Conservation (phyloP, 179 eudicot species). For the Actinidia chinensis region DNA sequence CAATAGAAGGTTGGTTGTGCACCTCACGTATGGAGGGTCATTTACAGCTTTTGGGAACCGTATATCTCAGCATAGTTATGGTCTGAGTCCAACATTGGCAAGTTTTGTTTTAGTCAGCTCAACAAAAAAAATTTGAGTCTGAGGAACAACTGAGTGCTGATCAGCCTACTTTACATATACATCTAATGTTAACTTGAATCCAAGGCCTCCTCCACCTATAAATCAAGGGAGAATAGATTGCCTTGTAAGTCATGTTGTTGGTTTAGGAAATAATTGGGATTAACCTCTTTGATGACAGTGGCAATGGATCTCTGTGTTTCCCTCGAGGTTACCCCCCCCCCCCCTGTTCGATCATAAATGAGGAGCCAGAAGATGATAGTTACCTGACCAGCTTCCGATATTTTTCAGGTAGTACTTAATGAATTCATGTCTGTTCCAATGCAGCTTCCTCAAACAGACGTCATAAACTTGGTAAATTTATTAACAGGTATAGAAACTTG, state of each 20-base stretch:
- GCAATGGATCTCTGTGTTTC: constrained; percentile 36
- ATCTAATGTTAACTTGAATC: constrained; percentile 56
- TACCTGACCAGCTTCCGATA: constrained; percentile 42
- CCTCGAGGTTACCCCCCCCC: constrained; percentile 38
- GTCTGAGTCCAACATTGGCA: constrained; percentile 29
- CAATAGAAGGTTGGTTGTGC: constrained; percentile 65
- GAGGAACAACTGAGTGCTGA: constrained; percentile 54
- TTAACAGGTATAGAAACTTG: constrained; percentile 40
- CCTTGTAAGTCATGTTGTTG: constrained; percentile 28
- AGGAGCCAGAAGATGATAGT: constrained; percentile 67
- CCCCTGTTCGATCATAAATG: constrained; percentile 56
- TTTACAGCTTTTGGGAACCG: constrained; percentile 51
- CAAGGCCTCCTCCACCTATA: constrained; percentile 71
- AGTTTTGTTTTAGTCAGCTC: constrained; percentile 28
- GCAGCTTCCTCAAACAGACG: constrained; percentile 31
- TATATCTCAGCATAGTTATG: constrained; percentile 37
- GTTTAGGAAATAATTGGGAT: constrained; percentile 32
- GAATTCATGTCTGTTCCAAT: constrained; percentile 30
- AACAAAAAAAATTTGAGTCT: constrained; percentile 29
- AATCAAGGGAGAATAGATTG: constrained; percentile 46
- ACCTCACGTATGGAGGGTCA: constrained; percentile 61
- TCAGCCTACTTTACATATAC: constrained; percentile 54
- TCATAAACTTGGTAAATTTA: constrained; percentile 35
- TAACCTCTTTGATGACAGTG: constrained; percentile 47
- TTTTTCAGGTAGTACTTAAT: constrained; percentile 32